Evolutionary conservation across 805 yeast species (phyloP).

Genomic region (Sungouiella thailandica): DNA sequence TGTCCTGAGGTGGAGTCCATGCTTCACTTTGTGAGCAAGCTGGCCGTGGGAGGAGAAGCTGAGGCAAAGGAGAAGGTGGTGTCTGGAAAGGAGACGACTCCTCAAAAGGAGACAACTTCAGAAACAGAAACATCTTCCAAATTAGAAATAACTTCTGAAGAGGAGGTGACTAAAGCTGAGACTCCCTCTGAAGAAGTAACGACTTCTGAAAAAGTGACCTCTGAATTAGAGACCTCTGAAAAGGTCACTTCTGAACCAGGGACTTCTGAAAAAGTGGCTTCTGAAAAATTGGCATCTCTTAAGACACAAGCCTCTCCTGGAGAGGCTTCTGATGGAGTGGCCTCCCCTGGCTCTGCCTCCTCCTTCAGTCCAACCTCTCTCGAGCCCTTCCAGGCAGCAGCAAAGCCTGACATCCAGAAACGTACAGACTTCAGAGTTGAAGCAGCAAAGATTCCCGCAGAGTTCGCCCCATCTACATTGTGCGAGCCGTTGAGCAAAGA

Average conservation of each 20-base stretch:
- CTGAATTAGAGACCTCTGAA: too few relatives aligned
- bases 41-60: constrained; percentile 1
- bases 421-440: constrained; percentile 7
- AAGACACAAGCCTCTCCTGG: too few relatives aligned
- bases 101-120: too few relatives aligned
- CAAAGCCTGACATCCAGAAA: constrained; percentile 1
- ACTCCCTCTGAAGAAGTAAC: too few relatives aligned
- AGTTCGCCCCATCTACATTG: neutral
- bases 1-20: constrained; percentile 27
- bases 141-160: too few relatives aligned
- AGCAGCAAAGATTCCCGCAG: neutral
- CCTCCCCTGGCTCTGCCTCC: neutral
- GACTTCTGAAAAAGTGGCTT: too few relatives aligned
- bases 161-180: too few relatives aligned
- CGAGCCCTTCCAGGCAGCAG: neutral
- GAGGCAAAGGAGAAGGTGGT: neutral
- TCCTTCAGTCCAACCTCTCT: neutral
- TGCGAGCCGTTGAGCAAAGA: constrained; percentile 1
- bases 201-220: too few relatives aligned
- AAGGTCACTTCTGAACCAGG: too few relatives aligned
- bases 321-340: neutral
- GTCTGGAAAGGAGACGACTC: neutral
- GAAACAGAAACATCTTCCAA: too few relatives aligned
- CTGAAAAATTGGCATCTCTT: too few relatives aligned
- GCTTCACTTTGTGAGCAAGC: constrained; percentile 8